Percentiles rank a stretch among this genome's conserved stretches.
Evolutionary conservation across 331 rosid genomes (phyloP).

Genomic region (Rosa hybrid): DNA sequence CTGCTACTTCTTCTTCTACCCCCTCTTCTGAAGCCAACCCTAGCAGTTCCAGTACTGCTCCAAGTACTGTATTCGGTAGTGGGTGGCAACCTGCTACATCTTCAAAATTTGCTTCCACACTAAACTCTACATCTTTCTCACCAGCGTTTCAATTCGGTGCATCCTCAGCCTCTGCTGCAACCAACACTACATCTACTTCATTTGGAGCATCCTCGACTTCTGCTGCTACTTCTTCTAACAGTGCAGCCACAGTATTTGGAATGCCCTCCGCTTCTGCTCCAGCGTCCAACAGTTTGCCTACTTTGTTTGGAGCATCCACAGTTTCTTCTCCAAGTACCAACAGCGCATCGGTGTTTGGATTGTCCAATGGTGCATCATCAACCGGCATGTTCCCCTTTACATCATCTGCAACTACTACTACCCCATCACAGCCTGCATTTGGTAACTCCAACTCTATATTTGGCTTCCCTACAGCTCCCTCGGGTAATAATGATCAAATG

Average conservation of each 20-base stretch:
- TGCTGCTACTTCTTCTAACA: conserved; percentile 14
- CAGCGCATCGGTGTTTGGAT: conserved; percentile 46
- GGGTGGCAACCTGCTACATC: conserved; percentile 59
- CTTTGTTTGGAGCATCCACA: conserved; percentile 34
- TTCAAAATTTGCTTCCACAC: conserved; percentile 43
- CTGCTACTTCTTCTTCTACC: conserved; percentile 52
- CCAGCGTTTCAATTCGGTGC: conserved; percentile 19
- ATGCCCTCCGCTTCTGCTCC: conserved; percentile 6
- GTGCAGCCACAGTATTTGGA: conserved; percentile 9
- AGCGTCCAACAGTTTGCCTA: conserved; percentile 10
- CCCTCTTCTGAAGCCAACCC: conserved; percentile 46
- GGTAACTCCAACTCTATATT: conserved; percentile 44
- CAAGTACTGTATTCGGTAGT: conserved; percentile 43
- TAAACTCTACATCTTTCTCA: neutral
- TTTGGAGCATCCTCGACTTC: conserved; percentile 44
- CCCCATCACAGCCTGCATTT: conserved; percentile 61
- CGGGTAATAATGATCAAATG: conserved; percentile 63
- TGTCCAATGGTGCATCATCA: conserved; percentile 52
- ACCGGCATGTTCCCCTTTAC: conserved; percentile 57
- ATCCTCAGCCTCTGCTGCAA: conserved; percentile 30
- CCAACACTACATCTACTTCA: conserved; percentile 32
- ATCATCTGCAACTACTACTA: conserved; percentile 39
- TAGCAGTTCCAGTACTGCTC: conserved; percentile 42
- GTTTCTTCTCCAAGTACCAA: conserved; percentile 30
- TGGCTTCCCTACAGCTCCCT: conserved; percentile 40